Percentiles rank a stretch among this genome's conserved stretches.
Conservation (phyloP, 2,329 filamentous ascomycete species). For the Colletotrichum sp. region DNA sequence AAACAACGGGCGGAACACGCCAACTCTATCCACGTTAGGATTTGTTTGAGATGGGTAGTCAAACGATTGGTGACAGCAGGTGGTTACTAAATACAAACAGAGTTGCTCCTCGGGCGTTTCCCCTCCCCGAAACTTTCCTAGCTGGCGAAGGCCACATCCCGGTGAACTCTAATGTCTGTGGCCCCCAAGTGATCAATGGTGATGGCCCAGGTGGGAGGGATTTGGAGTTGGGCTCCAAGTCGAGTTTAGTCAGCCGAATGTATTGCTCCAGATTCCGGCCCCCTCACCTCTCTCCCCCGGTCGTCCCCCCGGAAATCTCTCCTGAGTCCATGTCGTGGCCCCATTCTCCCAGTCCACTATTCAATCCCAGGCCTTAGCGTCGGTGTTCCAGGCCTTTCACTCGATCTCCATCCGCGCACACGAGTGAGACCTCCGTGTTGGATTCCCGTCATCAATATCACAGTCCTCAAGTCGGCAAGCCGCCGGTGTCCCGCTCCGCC, state of each 20-base stretch:
- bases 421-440: neutral
- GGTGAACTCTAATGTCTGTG: neutral
- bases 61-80: neutral
- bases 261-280: neutral
- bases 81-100: neutral
- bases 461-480: neutral
- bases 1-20: neutral
- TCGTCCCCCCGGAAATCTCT: neutral
- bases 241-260: slow-evolving; percentile 5
- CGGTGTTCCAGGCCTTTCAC: neutral
- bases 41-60: neutral
- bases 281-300: neutral
- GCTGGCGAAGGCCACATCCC: neutral
- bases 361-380: neutral
- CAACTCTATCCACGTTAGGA: neutral
- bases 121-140: neutral
- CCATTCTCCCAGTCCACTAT: neutral
- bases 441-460: neutral
- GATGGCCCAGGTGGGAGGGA: neutral
- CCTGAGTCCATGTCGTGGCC: neutral
- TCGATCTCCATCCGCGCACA: neutral
- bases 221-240: neutral
- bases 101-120: neutral
- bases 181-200: neutral
- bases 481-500: neutral